Evolutionary conservation across 169 alveolate genomes (phyloP).

Genomic region (Cryptosporidium sp.): DNA sequence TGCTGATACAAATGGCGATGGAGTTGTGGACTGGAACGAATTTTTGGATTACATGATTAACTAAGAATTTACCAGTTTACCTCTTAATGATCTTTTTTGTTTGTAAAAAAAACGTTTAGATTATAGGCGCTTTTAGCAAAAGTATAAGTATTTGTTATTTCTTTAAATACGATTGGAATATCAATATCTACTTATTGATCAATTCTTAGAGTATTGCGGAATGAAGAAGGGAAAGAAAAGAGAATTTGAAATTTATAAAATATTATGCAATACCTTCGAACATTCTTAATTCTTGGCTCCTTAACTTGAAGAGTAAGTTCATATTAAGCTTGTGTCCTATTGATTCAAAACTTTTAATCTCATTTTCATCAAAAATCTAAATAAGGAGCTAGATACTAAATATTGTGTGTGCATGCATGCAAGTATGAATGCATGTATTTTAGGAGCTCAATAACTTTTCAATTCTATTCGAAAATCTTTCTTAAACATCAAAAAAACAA

Average conservation of each 20-base stretch:
- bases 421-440: neutral
- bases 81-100: neutral
- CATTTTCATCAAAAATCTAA: neutral
- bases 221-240: no score
- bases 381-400: neutral
- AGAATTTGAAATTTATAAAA: no score
- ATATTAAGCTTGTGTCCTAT: neutral
- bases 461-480: neutral
- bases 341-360: no score
- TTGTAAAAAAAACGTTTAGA: neutral
- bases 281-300: neutral
- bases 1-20: conserved; percentile 85
- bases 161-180: neutral
- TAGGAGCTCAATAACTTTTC: neutral
- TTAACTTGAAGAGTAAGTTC: neutral
- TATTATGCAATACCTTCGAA: neutral
- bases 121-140: neutral
- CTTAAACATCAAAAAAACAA: neutral
- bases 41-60: conserved; percentile 79
- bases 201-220: neutral
- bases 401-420: neutral
- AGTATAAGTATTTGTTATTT: no score
- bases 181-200: neutral
- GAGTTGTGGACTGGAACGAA: conserved; percentile 85
- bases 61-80: neutral